A percentile compares a stretch with the other conserved stretches of the same genome.
These are phyloP conservation scores for Trichoderma parareesei DNA, from an alignment of 495 filamentous ascomycete genomes.

Conservation along the genomic window DNA sequence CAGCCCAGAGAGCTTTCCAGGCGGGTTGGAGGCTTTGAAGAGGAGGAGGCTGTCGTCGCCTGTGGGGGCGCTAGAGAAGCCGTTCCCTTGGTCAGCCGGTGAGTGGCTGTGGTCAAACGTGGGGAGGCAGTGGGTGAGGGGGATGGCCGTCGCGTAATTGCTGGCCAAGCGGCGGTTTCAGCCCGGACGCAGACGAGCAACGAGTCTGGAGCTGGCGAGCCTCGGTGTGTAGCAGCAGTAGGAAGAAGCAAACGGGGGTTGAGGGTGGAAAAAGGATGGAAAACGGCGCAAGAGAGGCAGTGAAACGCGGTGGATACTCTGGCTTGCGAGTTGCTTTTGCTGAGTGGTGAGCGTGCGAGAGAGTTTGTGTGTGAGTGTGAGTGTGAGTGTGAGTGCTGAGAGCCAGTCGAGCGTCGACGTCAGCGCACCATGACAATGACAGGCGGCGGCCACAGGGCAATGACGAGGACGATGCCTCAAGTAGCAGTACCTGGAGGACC, in stretches of 20 bases:
- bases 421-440: slow-evolving; percentile 11
- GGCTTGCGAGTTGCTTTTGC: not conserved
- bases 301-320: slow-evolving; percentile 5
- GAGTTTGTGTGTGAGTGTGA: too few relatives aligned
- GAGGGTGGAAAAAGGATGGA: not conserved
- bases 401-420: not conserved
- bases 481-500: not conserved
- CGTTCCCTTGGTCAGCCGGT: slow-evolving; percentile 9
- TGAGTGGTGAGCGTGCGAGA: too few relatives aligned
- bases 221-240: not conserved
- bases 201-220: not conserved
- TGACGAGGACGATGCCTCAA: not conserved
- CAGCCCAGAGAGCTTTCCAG: not conserved
- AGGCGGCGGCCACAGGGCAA: not conserved
- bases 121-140: slow-evolving; percentile 4
- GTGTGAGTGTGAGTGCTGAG: not conserved
- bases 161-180: slow-evolving; percentile 4
- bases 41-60: slow-evolving; percentile 8
- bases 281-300: not conserved
- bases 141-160: slow-evolving; percentile 8
- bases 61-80: slow-evolving; percentile 4
- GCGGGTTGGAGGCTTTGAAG: too few relatives aligned
- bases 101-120: slow-evolving; percentile 5
- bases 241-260: not conserved
- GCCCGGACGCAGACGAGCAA: not conserved